Evolutionary conservation across 441 rosid species (phyloP).

Genomic region (Gossypium laxum): DNA sequence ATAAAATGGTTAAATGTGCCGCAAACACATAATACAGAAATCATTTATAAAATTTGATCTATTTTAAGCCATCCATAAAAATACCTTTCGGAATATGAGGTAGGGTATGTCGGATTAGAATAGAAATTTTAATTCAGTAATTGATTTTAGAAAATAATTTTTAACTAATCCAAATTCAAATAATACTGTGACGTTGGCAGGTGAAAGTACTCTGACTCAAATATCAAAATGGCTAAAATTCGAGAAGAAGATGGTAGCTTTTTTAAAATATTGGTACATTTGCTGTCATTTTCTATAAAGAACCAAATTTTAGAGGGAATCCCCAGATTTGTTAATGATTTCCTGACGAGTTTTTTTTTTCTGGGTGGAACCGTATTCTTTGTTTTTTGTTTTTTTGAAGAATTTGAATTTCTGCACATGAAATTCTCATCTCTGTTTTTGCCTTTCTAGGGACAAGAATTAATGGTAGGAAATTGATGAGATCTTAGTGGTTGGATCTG

Average conservation of each 20-base stretch:
- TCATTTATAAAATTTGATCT: too few species aligned
- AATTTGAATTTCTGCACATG: conserved; percentile 6
- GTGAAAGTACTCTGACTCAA: neutral
- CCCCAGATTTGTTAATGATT: conserved; percentile 38
- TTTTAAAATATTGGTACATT: conserved; percentile 8
- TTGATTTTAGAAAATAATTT: neutral
- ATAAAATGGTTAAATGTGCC: too few species aligned
- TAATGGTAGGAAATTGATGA: conserved; percentile 12
- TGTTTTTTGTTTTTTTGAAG: neutral
- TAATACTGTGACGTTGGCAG: neutral
- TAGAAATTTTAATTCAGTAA: neutral
- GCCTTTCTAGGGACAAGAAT: neutral
- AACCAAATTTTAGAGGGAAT: conserved; percentile 23
- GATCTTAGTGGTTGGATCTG: conserved; percentile 20
- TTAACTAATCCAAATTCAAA: neutral
- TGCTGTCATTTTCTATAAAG: conserved; percentile 27
- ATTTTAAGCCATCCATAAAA: neutral
- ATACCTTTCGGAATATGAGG: neutral
- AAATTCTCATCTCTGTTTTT: neutral
- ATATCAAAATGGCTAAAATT: conserved; percentile 7
- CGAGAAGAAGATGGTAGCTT: conserved; percentile 5
- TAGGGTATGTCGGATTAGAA: too few species aligned
- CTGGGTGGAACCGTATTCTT: neutral
- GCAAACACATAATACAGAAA: too few species aligned
- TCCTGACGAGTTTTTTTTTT: conserved; percentile 24